Percentiles rank a stretch among this genome's conserved stretches.
phyloP scores from a whole-genome alignment of 1,284 basidiomycete species.

The Gomphus sp. region DNA sequence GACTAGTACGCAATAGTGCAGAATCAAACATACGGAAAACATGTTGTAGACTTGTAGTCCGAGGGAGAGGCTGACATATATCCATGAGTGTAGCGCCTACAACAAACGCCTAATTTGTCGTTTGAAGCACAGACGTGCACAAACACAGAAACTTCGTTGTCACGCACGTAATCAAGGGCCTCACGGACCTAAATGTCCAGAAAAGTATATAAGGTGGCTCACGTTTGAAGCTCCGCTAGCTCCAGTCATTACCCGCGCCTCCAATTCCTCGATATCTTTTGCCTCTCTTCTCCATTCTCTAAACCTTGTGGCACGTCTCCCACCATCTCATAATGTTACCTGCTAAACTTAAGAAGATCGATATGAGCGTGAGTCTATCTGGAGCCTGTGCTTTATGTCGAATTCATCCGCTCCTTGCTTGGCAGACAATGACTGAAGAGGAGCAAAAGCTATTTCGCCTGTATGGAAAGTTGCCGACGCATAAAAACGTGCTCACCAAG shows the following conservation, averaged over 20 bases:
- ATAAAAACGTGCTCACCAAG: slow-evolving; percentile 89
- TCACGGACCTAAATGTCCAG: neutral
- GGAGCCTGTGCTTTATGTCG: slow-evolving; percentile 5
- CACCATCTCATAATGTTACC: slow-evolving; percentile 57
- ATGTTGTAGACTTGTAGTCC: neutral
- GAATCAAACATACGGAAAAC: neutral
- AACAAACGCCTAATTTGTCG: neutral
- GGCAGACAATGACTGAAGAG: slow-evolving; percentile 77
- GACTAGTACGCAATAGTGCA: neutral
- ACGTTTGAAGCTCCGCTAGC: slow-evolving; percentile 5
- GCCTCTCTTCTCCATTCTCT: slow-evolving; percentile 13
- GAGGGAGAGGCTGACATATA: too few relatives aligned
- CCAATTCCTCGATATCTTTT: slow-evolving; percentile 9
- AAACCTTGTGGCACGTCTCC: slow-evolving; percentile 15
- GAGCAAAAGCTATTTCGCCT: slow-evolving; percentile 92
- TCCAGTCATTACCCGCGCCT: neutral
- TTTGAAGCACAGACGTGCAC: neutral
- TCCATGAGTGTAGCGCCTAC: too few relatives aligned
- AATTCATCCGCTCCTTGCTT: slow-evolving; percentile 15
- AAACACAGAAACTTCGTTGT: neutral
- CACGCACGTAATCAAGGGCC: neutral
- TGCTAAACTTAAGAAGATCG: slow-evolving; percentile 81
- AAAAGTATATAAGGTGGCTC: neutral
- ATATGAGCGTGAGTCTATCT: slow-evolving; percentile 63
- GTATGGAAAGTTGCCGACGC: slow-evolving; percentile 89